Evolutionary conservation across 208 protist genomes (phyloP), one percentile per base, ranked within the genome.

Genomic region (Acanthamoeba lenticulata): DNA sequence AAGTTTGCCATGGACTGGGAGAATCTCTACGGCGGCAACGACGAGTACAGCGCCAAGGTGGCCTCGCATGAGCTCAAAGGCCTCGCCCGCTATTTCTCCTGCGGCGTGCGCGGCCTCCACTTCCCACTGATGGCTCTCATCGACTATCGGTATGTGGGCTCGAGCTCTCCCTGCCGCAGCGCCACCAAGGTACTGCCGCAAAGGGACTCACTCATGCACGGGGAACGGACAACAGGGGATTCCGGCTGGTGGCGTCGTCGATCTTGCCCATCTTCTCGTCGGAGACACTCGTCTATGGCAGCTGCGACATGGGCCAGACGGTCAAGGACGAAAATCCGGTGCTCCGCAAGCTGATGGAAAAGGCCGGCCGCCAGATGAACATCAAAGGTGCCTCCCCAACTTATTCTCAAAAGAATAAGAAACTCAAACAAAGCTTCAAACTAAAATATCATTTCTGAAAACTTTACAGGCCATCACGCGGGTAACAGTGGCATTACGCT

Each of bases 1-100:
- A 95, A 95, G 86, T 95, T 95, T 52, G 94, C 94, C n/a, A 79
- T 79, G 32, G 94, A 95, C 74, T 94, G 49, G 55, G 69, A 91
- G 32, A 42, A 49, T 0, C 36, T 94, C 81, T 94, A 94, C 52
- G 67, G 67, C 38, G 79, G 79, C 24, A n/a, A n/a, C n/a, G 79
- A 94, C 32, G 90, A 94, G 55, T 94, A 85, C 90, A 65, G 44
- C 34, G 69, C 69, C 45, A 94, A 94, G 47, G 90, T 94, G 29
- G 93, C 79, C 40, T 86, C 69, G n/a, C 93, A 92, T 60, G 93
- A 94, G 42, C 93, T 94, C 44, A 91, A 94, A 40, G 93, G 93
- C 60, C 65, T 94, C 34, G n/a, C 57, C 1, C 52, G 79, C 74
- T 94, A 90, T 36, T 91, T 92, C 42, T 88, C 69, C 19, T 77